A percentile compares a stretch with the other conserved stretches of the same genome.
Evolutionary conservation across 371 early-diverging fungal genomes (phyloP).

Genomic region (Lichtheimia ramosa): DNA sequence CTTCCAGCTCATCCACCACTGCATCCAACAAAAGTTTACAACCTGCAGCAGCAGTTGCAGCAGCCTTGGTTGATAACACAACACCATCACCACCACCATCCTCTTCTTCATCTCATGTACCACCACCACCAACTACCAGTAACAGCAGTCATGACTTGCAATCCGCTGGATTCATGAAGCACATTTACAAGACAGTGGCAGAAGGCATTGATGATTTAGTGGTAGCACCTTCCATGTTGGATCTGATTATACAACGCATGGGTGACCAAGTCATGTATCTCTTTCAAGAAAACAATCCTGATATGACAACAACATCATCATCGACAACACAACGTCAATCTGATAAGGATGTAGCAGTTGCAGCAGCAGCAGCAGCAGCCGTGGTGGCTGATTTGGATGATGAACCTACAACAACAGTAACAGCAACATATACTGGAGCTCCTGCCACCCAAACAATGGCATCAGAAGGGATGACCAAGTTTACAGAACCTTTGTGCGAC

Average conservation of each 20-base stretch:
- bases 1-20: slow-evolving; percentile 17
- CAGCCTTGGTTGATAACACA: not conserved
- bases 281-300: slow-evolving; percentile 19
- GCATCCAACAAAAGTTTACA: slow-evolving; percentile 11
- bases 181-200: slow-evolving; percentile 73
- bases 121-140: not conserved
- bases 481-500: slow-evolving; percentile 77
- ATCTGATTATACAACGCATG: slow-evolving; percentile 68
- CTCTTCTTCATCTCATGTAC: not conserved
- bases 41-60: not conserved
- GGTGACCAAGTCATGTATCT: slow-evolving; percentile 68
- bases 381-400: not conserved
- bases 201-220: slow-evolving; percentile 70
- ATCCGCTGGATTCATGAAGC: slow-evolving; percentile 60
- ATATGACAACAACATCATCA: slow-evolving; percentile 10
- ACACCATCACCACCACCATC: no score
- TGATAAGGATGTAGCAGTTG: slow-evolving; percentile 6
- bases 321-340: no score
- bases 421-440: not conserved
- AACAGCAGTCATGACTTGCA: slow-evolving; percentile 2
- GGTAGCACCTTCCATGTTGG: slow-evolving; percentile 70
- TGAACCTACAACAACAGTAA: not conserved
- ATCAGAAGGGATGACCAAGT: slow-evolving; percentile 52
- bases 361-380: slow-evolving; percentile 15
- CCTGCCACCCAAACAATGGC: not conserved